Percentiles rank a stretch among this genome's conserved stretches.
Conservation (phyloP, 495 filamentous ascomycete species). For the Oidiodendron maius region DNA sequence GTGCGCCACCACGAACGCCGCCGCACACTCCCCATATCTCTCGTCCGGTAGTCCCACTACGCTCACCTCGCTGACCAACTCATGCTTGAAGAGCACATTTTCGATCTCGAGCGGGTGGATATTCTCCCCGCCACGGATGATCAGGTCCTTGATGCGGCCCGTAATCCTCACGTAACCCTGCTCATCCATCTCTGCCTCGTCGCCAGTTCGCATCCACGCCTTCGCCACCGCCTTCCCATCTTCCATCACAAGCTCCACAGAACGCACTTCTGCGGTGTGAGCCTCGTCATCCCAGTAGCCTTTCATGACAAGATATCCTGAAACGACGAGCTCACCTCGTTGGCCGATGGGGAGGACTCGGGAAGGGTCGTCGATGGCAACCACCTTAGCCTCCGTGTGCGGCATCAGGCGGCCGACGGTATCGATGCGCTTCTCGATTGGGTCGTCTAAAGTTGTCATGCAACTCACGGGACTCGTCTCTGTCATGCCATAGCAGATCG, state of each 20-base stretch:
- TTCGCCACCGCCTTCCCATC: constrained; percentile 27
- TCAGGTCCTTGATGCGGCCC: constrained; percentile 79
- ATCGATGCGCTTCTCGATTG: constrained; percentile 69
- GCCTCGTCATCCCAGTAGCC: constrained; percentile 75
- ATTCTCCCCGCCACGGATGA: constrained; percentile 92
- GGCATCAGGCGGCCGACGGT: constrained; percentile 76
- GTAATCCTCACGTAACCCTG: constrained; percentile 61
- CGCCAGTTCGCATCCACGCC: constrained; percentile 63
- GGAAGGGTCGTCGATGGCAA: constrained; percentile 52
- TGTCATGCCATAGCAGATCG: constrained; percentile 98
- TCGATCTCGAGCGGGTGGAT: constrained; percentile 95
- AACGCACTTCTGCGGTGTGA: constrained; percentile 66
- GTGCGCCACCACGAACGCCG: constrained; percentile 67
- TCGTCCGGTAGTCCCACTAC: constrained; percentile 83
- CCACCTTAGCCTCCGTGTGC: constrained; percentile 73
- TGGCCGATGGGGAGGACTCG: constrained; percentile 56
- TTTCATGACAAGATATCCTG: constrained; percentile 86
- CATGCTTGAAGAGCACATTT: constrained; percentile 75
- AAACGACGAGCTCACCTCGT: constrained; percentile 75
- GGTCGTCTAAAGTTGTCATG: constrained; percentile 85
- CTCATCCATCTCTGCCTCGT: constrained; percentile 83
- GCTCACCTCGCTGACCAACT: constrained; percentile 62
- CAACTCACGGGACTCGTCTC: constrained; percentile 88
- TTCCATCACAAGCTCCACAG: constrained; percentile 31
- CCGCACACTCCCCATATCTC: constrained; percentile 80